Evolutionary conservation across 2,329 filamentous ascomycete genomes (phyloP), one percentile per base, ranked within the genome.

Genomic region (Epichloe sibirici): DNA sequence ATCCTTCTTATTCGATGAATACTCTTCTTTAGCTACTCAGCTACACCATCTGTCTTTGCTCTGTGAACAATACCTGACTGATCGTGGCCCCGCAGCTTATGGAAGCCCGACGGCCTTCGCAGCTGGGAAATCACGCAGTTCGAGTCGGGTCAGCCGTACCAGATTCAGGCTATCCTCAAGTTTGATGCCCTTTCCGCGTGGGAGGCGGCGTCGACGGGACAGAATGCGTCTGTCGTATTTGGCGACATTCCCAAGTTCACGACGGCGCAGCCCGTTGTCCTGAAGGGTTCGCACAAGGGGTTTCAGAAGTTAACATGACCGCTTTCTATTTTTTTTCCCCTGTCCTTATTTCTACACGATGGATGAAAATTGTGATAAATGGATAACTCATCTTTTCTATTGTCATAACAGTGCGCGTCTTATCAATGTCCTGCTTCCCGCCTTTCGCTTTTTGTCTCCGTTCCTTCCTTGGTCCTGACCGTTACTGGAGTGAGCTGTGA

Each of bases 161-260:
- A 63, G 45, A 35, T 63, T 0, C 61, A 63, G 39, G 61, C 59
- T 11, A 40, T 57, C 3, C 53, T 63, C 15, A 57, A 56, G 38
- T 63, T 60, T 53, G 53, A 59, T 6, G 55, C 52, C 28, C 11
- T 61, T 2, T 59, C 61, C 11, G 51, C 49, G 3, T 61, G 55
- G 42, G 53, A 59, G 1, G 52, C 52, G 34, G 61, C 58, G 3
- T 46, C 53, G 5, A 46, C 52, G 6, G 51, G 34, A n/a, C 42
- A 55, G 23, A 52, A 21, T 0, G 53, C 55, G 1, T 38, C 34
- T 6, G 42, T 43, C 17, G 40, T 63, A 3, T 58, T 63, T 51
- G 59, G 54, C 0, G 61, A 63, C n/a, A 57, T 63, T 34, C 55
- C 57, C 48, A 62, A 56, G 28, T 59, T 59, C 45, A 62, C 56